Conservation (phyloP, 139 green algal genomes). For the Chlamydomonas sp. region DNA sequence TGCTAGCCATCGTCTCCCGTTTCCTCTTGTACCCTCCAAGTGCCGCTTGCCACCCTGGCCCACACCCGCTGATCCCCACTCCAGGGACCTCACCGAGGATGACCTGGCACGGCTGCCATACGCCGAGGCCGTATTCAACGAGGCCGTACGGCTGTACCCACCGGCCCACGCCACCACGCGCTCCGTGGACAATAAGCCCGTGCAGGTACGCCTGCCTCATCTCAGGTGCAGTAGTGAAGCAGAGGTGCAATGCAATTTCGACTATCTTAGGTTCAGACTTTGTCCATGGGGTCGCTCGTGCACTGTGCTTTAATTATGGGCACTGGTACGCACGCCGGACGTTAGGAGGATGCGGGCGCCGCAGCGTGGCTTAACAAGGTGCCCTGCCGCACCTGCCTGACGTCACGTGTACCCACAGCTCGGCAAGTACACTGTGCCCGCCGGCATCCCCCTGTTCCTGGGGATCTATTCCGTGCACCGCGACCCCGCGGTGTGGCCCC, state of each 20-base stretch:
- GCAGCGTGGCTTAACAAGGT: no score
- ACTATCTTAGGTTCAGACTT: no score
- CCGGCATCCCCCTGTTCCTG: background rate
- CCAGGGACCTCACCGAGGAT: background rate
- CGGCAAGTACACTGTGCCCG: constrained; percentile 9
- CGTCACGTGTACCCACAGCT: constrained; percentile 37
- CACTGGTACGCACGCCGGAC: no score
- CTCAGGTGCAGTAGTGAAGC: no score
- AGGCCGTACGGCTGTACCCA: constrained; percentile 66
- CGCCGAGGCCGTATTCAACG: constrained; percentile 60
- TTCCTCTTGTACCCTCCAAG: background rate
- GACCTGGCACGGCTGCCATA: constrained; percentile 53
- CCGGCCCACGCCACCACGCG: constrained; percentile 41
- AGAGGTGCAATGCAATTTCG: no score
- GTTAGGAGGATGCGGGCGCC: no score
- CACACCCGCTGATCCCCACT: background rate
- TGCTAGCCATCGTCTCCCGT: background rate
- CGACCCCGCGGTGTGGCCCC: constrained; percentile 58
- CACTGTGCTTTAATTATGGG: no score
- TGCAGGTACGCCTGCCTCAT: background rate
- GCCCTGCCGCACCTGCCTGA: background rate
- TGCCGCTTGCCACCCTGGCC: background rate
- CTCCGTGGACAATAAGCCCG: background rate
- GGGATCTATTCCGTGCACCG: constrained; percentile 57
- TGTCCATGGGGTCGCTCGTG: no score